Evolutionary conservation across 2,329 filamentous ascomycete species (phyloP).

Genomic region (Fusarium graminum): DNA sequence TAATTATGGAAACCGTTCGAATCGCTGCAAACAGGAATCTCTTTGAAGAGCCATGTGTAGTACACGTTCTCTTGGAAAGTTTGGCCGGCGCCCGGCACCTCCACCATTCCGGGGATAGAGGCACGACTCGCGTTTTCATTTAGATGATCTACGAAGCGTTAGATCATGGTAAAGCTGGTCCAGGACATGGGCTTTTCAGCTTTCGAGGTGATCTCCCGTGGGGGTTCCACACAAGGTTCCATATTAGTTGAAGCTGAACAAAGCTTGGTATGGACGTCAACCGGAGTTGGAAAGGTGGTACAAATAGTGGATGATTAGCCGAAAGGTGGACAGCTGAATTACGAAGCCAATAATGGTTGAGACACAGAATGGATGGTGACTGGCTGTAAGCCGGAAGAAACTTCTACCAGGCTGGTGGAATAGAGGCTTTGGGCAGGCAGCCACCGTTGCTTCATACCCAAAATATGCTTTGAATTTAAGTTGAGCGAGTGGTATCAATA

Average conservation of each 20-base stretch:
- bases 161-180: not conserved
- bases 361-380: too few relatives aligned
- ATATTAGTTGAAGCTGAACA: not conserved
- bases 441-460: not conserved
- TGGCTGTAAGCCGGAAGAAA: too few relatives aligned
- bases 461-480: not conserved
- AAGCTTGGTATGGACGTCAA: not conserved
- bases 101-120: not conserved
- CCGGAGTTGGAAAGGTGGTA: not conserved
- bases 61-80: not conserved
- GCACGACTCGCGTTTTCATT: too few relatives aligned
- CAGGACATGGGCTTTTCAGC: not conserved
- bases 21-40: not conserved
- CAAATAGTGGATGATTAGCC: not conserved
- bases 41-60: not conserved
- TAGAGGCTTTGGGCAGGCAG: not conserved
- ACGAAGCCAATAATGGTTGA: not conserved
- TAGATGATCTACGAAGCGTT: not conserved
- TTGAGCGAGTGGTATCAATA: not conserved
- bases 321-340: not conserved
- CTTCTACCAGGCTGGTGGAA: not conserved
- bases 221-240: not conserved
- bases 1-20: not conserved
- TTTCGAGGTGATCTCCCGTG: not conserved
- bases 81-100: not conserved